These are phyloP conservation scores for Hyaloscypha hepaticicola DNA, from an alignment of 495 filamentous ascomycete genomes.

Conservation along the genomic window DNA sequence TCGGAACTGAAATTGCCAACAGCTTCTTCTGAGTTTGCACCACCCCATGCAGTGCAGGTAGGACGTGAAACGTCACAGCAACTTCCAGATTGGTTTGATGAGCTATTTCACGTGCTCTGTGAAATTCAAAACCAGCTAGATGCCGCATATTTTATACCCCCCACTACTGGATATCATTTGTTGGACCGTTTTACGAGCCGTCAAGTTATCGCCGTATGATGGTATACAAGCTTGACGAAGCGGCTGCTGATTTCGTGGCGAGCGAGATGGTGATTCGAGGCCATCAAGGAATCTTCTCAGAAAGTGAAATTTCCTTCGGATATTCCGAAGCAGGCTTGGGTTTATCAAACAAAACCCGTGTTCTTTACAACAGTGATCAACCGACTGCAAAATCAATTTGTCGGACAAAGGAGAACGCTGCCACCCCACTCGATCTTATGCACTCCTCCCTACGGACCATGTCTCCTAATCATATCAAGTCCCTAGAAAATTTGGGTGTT, in stretches of 20 bases:
- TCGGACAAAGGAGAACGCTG: slow-evolving; percentile 67
- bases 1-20: slow-evolving; percentile 11
- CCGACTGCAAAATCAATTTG: slow-evolving; percentile 80
- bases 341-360: slow-evolving; percentile 18
- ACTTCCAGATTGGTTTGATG: slow-evolving; percentile 18
- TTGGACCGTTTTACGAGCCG: slow-evolving; percentile 22
- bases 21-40: slow-evolving; percentile 10
- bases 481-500: slow-evolving; percentile 83
- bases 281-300: slow-evolving; percentile 17
- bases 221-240: slow-evolving; percentile 24
- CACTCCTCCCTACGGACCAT: slow-evolving; percentile 86
- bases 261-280: slow-evolving; percentile 17
- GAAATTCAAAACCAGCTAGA: slow-evolving; percentile 22
- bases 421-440: slow-evolving; percentile 77
- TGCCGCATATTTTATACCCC: neutral
- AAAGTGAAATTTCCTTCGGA: slow-evolving; percentile 24
- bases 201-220: slow-evolving; percentile 24
- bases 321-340: slow-evolving; percentile 27
- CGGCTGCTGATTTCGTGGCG: slow-evolving; percentile 11
- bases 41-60: slow-evolving; percentile 19
- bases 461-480: slow-evolving; percentile 86
- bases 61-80: slow-evolving; percentile 7
- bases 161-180: slow-evolving; percentile 18
- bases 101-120: slow-evolving; percentile 19
- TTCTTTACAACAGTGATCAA: slow-evolving; percentile 22